Evolutionary conservation across 805 yeast species (phyloP).

Genomic region (Candida tibetensis): DNA sequence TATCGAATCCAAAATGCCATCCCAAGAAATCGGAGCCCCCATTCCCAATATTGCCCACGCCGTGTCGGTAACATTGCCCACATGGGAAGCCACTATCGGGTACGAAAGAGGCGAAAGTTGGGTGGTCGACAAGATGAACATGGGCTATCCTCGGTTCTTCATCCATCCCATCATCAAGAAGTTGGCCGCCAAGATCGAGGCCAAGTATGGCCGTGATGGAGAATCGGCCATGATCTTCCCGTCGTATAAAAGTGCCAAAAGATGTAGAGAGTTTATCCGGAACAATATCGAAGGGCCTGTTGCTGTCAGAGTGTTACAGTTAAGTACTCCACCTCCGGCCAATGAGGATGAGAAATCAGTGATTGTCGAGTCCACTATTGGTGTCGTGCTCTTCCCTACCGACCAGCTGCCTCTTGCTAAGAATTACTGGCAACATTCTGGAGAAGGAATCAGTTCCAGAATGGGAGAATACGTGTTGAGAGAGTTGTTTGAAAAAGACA

Average conservation of each 20-base stretch:
- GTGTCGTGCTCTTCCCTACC: conserved; percentile 74
- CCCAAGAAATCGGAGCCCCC: conserved; percentile 67
- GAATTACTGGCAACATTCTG: conserved; percentile 95
- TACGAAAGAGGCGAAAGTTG: conserved; percentile 88
- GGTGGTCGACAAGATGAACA: conserved; percentile 71
- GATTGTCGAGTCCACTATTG: conserved; percentile 64
- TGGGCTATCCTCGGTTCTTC: conserved; percentile 89
- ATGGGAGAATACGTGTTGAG: conserved; percentile 79
- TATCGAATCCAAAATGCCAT: conserved; percentile 27
- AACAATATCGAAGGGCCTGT: conserved; percentile 25
- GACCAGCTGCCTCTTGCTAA: conserved; percentile 63
- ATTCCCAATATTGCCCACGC: conserved; percentile 93
- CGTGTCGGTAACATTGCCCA: conserved; percentile 90
- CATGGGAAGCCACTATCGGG: conserved; percentile 91
- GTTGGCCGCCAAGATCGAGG: conserved; percentile 51
- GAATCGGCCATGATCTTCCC: conserved; percentile 79
- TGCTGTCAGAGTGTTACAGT: conserved; percentile 61
- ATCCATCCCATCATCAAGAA: conserved; percentile 62
- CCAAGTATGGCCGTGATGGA: conserved; percentile 74
- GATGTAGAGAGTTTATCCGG: conserved; percentile 75
- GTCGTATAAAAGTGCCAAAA: conserved; percentile 70
- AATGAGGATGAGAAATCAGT: conserved; percentile 56
- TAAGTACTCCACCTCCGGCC: conserved; percentile 67
- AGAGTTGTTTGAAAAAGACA: conserved; percentile 40
- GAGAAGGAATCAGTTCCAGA: conserved; percentile 93